Percentiles rank a stretch among this genome's conserved stretches.
Evolutionary conservation across 2,329 filamentous ascomycete genomes (phyloP).

Genomic region (Aphanoascus verrucosus): DNA sequence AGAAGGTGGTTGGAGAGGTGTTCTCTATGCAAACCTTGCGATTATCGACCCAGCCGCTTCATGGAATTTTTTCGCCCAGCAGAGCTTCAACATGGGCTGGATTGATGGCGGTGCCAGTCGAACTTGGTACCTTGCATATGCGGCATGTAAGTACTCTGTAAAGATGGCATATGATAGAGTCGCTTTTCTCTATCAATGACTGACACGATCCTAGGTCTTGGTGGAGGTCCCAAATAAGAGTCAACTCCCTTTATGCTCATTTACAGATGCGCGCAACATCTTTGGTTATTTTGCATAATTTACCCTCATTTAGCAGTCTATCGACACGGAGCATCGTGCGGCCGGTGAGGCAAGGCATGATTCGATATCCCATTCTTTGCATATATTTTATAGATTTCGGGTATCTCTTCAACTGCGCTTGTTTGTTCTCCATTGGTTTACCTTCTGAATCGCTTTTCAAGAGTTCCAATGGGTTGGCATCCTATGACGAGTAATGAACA

Average conservation of each 20-base stretch:
- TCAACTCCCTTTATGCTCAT: not conserved
- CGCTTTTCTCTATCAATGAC: too few species aligned
- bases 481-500: not conserved
- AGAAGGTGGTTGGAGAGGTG: slow-evolving; percentile 70
- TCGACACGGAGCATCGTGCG: not conserved
- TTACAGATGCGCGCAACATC: too few species aligned
- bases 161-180: too few species aligned
- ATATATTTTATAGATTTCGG: not conserved
- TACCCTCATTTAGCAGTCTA: not conserved
- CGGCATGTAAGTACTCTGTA: slow-evolving; percentile 59
- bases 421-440: not conserved
- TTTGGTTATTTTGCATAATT: not conserved
- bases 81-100: slow-evolving; percentile 55
- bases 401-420: not conserved
- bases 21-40: slow-evolving; percentile 73
- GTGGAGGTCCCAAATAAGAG: slow-evolving; percentile 12
- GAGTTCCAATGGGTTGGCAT: not conserved
- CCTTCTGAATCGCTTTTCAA: too few species aligned
- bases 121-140: slow-evolving; percentile 76
- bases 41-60: slow-evolving; percentile 59
- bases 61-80: slow-evolving; percentile 63
- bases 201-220: slow-evolving; percentile 14
- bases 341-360: too few species aligned
- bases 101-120: slow-evolving; percentile 65
- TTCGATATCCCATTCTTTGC: not conserved